Conservation (phyloP, 176 grass and related monocot genomes). For the Elaeis guineensis region DNA sequence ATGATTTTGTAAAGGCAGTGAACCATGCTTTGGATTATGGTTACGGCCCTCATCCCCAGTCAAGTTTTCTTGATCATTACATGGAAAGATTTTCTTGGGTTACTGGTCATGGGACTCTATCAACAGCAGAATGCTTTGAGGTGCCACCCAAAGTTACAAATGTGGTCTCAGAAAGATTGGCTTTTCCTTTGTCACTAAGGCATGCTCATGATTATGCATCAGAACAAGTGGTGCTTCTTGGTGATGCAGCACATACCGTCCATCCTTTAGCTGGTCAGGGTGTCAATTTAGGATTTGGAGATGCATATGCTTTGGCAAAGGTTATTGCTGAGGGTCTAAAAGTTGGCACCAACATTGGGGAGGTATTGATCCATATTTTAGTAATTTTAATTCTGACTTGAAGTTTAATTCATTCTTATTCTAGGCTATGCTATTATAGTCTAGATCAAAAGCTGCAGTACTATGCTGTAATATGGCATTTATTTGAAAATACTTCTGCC, state of each 20-base stretch:
- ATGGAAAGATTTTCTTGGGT: constrained; percentile 55
- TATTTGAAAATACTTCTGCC: too few relatives aligned
- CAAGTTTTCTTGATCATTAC: constrained; percentile 42
- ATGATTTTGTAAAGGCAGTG: constrained; percentile 71
- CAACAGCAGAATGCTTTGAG: constrained; percentile 78
- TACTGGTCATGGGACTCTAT: constrained; percentile 29
- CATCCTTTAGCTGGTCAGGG: constrained; percentile 89
- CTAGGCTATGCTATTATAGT: too few relatives aligned
- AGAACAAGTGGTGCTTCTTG: constrained; percentile 64
- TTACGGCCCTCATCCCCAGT: constrained; percentile 54
- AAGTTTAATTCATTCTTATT: too few relatives aligned
- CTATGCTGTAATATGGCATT: too few relatives aligned
- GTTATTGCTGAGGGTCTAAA: constrained; percentile 61
- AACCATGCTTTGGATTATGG: constrained; percentile 78
- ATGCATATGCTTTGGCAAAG: constrained; percentile 63
- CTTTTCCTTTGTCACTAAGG: constrained; percentile 68
- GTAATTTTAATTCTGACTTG: too few relatives aligned
- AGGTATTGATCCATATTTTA: constrained; percentile 38
- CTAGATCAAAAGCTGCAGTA: too few relatives aligned
- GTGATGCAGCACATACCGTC: constrained; percentile 87
- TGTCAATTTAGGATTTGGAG: constrained; percentile 89
- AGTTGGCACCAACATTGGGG: constrained; percentile 51
- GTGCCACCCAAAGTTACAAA: constrained; percentile 57
- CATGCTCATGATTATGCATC: constrained; percentile 70
- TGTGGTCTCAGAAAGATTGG: constrained; percentile 66